phyloP scores from a whole-genome alignment of 163 green algal genomes.

The Dunaliella salina region DNA sequence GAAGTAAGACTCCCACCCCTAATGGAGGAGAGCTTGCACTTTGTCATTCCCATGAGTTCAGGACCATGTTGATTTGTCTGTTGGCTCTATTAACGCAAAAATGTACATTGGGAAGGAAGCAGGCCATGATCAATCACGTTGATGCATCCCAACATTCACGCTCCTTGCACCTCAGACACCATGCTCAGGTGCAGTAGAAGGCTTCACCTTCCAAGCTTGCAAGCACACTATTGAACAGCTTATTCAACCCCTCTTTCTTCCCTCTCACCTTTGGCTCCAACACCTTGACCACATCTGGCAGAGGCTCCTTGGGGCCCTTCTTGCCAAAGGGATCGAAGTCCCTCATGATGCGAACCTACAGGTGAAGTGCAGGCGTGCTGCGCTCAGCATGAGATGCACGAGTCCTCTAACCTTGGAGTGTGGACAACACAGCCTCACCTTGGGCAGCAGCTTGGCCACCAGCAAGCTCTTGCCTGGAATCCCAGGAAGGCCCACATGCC shows the following conservation, averaged over 20 bases:
- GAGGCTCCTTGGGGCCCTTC: slow-evolving; percentile 80
- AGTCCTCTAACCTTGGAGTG: too few species aligned
- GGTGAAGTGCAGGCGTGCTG: neutral
- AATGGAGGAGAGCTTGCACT: too few species aligned
- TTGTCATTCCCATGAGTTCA: too few species aligned
- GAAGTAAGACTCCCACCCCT: too few species aligned
- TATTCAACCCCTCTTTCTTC: slow-evolving; percentile 22
- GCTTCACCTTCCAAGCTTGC: too few species aligned
- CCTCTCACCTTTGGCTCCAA: slow-evolving; percentile 70
- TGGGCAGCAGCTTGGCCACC: too few species aligned
- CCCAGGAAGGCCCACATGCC: too few species aligned
- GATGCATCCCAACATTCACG: too few species aligned
- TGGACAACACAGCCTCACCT: too few species aligned
- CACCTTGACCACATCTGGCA: slow-evolving; percentile 94
- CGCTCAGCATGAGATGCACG: too few species aligned
- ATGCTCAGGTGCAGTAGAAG: neutral
- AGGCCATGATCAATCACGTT: neutral
- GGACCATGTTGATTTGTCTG: neutral
- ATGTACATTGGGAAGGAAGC: neutral
- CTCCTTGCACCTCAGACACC: neutral
- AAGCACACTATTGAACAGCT: neutral
- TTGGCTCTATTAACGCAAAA: neutral
- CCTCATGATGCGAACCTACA: slow-evolving; percentile 98
- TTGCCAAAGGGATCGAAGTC: slow-evolving; percentile 93
- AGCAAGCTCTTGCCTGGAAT: too few species aligned